These are phyloP conservation scores for Schizopora paradoxa DNA, from an alignment of 1,284 basidiomycete genomes.

Conservation along the genomic window DNA sequence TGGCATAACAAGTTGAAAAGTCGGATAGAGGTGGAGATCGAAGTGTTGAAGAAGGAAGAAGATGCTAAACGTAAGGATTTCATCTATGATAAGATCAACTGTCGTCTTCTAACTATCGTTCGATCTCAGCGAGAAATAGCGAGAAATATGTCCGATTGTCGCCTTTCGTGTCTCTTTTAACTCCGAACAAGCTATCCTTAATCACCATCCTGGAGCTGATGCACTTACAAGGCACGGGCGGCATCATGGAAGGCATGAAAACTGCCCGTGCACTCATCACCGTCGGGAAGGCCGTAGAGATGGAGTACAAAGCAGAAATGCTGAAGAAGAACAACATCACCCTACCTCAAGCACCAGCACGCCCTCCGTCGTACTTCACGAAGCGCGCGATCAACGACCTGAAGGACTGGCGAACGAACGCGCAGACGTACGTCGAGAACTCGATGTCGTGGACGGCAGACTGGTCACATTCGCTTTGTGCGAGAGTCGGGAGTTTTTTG, in stretches of 20 bases:
- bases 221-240: slow-evolving; percentile 75
- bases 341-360: slow-evolving; percentile 35
- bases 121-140: slow-evolving; percentile 13
- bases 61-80: slow-evolving; percentile 22
- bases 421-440: slow-evolving; percentile 59
- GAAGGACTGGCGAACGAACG: slow-evolving; percentile 54
- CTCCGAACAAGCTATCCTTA: slow-evolving; percentile 77
- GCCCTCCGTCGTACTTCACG: slow-evolving; percentile 47
- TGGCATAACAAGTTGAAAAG: slow-evolving; percentile 71
- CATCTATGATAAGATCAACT: not conserved
- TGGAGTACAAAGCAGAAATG: slow-evolving; percentile 82
- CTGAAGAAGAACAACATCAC: slow-evolving; percentile 63
- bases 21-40: slow-evolving; percentile 54
- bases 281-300: slow-evolving; percentile 83
- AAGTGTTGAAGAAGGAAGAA: slow-evolving; percentile 41
- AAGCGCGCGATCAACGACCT: slow-evolving; percentile 51
- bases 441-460: slow-evolving; percentile 68
- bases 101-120: not conserved
- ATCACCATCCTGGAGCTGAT: slow-evolving; percentile 90
- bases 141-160: slow-evolving; percentile 28
- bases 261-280: slow-evolving; percentile 79
- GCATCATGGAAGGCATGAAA: slow-evolving; percentile 85
- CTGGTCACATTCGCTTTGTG: slow-evolving; percentile 78
- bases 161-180: slow-evolving; percentile 74
- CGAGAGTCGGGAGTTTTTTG: slow-evolving; percentile 80